Percentiles rank a stretch among this genome's conserved stretches.
These are phyloP conservation scores for Pleoardoris graminearum DNA, from an alignment of 2,329 filamentous ascomycete species.

Conservation along the genomic window DNA sequence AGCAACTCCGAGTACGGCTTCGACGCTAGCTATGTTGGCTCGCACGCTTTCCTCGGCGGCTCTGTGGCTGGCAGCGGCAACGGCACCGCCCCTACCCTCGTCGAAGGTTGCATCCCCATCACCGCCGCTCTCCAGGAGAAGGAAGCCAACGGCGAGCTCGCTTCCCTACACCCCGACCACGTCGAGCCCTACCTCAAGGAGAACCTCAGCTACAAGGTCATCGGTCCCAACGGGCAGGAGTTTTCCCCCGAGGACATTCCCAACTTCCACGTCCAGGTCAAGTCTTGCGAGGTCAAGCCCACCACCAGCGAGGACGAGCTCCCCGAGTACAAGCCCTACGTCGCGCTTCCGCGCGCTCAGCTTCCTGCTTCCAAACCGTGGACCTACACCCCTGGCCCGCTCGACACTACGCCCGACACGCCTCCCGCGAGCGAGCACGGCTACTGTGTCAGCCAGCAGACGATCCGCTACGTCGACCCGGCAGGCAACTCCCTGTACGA, in stretches of 20 bases:
- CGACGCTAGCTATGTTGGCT: conserved; percentile 40
- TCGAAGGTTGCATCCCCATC: conserved; percentile 38
- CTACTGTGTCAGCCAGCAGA: conserved; percentile 37
- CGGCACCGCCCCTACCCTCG: conserved; percentile 31
- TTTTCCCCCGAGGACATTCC: conserved; percentile 32
- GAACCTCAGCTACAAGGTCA: conserved; percentile 42
- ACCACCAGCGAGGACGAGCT: conserved; percentile 30
- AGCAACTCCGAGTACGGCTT: conserved; percentile 31
- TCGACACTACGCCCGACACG: conserved; percentile 6
- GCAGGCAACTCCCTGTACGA: conserved; percentile 38
- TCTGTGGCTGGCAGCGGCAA: conserved; percentile 30
- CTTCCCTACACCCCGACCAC: conserved; percentile 36
- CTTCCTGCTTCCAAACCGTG: conserved; percentile 38
- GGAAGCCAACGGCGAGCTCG: conserved; percentile 33
- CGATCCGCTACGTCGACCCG: conserved; percentile 40
- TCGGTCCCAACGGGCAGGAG: conserved; percentile 35
- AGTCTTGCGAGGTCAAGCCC: conserved; percentile 36
- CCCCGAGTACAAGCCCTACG: conserved; percentile 34
- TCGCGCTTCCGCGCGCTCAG: conserved; percentile 30
- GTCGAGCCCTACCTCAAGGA: conserved; percentile 40
- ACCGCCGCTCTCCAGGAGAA: conserved; percentile 42
- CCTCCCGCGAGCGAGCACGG: conserved; percentile 27
- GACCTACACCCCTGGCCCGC: conserved; percentile 26
- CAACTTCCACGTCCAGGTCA: conserved; percentile 40
- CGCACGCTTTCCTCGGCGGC: conserved; percentile 38